Conservation (phyloP, 495 filamentous ascomycete genomes). For the Gamarada debralockiae region DNA sequence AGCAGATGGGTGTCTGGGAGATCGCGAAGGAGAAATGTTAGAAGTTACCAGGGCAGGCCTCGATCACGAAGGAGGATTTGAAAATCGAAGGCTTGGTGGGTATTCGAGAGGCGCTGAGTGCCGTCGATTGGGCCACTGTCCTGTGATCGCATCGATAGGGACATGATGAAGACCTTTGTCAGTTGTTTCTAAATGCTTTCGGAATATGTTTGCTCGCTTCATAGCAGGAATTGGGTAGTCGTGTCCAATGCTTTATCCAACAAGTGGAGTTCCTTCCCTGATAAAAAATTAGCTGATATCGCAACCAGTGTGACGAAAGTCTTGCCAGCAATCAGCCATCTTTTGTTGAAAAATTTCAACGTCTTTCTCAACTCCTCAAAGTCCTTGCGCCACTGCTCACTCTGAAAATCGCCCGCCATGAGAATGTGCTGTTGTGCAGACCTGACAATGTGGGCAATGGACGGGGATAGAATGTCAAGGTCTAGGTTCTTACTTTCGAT, state of each 20-base stretch:
- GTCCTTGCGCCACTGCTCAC: constrained; percentile 9
- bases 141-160: too few species aligned
- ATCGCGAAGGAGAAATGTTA: not conserved
- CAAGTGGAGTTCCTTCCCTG: too few species aligned
- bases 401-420: constrained; percentile 2
- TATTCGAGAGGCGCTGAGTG: not conserved
- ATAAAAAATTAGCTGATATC: too few species aligned
- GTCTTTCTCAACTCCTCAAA: constrained; percentile 19
- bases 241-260: too few species aligned
- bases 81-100: not conserved
- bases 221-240: too few species aligned
- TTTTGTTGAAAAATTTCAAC: constrained; percentile 11
- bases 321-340: constrained; percentile 16
- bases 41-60: not conserved
- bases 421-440: constrained; percentile 16
- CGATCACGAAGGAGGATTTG: too few species aligned
- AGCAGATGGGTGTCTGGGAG: not conserved
- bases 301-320: too few species aligned
- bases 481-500: too few species aligned
- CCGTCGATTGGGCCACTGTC: not conserved
- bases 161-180: too few species aligned
- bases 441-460: constrained; percentile 11
- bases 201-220: too few species aligned
- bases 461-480: constrained; percentile 3
- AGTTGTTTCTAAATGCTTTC: too few species aligned